Evolutionary conservation across 2,329 filamentous ascomycete species (phyloP), one percentile per base, ranked within the genome.

Genomic region (Colletotrichum sp.): DNA sequence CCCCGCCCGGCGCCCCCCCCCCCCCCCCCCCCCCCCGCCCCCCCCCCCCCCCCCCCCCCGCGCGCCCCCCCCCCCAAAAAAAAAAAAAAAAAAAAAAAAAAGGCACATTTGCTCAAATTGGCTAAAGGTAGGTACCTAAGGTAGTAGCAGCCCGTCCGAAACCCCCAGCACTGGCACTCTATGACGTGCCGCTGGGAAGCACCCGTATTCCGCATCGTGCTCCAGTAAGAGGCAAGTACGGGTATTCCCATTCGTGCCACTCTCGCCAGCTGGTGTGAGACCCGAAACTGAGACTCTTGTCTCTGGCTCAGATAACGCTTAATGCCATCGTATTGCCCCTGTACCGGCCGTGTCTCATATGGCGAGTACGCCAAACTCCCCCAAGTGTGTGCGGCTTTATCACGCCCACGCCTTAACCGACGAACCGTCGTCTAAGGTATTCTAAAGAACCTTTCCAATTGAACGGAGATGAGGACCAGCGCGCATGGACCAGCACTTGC

Each of bases 121-220:
- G 59, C 55, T 57, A 61, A 13, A 19, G 59, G 34, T 39, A 39
- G 36, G 36, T 19, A 39, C 27, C 27, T 28, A 28, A 7, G 27
- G 27, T 28, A 19, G 22, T 72, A 72, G 68, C 72, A 68, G 61
- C 63, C 64, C 36, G 70, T 48, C 70, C 64, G 70, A 75, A 74
- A 75, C 19, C 39, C 73, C 57, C 55, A 65, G 70, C 60, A 68
- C 68, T 73, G 70, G 39, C 57, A 68, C 39, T 32, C 22, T 68
- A 75, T 73, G 73, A 75, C 73, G 73, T 73, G 73, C 69, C 22
- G 68, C 44, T 72, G 66, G 60, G 39, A 60, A 61, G 22, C 30
- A 34, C 66, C 39, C 48, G n/a, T 27, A 44, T 48, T 39, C 61
- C 63, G 32, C 60, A 64, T 34, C 25, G 32, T n/a, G 48, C 44